Conservation (phyloP, 495 filamentous ascomycete genomes). For the Hamigera avellanea region DNA sequence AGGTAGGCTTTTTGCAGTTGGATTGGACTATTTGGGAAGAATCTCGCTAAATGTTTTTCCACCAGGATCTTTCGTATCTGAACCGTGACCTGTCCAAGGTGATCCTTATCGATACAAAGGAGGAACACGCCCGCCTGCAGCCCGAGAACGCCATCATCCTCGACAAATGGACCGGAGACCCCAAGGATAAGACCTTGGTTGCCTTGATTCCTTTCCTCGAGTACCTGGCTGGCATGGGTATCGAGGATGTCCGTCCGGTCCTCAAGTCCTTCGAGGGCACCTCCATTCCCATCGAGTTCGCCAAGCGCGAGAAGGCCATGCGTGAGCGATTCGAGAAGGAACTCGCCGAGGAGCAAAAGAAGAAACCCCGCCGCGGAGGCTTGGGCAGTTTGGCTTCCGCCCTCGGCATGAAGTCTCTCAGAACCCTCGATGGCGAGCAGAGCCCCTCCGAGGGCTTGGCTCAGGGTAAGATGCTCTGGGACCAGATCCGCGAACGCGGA, state of each 20-base stretch:
- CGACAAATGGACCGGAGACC: slow-evolving; percentile 76
- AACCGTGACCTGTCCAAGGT: slow-evolving; percentile 93
- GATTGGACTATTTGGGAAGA: background rate
- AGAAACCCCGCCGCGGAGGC: slow-evolving; percentile 41
- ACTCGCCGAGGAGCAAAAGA: slow-evolving; percentile 57
- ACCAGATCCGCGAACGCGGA: slow-evolving; percentile 82
- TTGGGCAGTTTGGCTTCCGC: slow-evolving; percentile 52
- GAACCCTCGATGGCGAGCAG: slow-evolving; percentile 52
- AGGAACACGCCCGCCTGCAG: slow-evolving; percentile 68
- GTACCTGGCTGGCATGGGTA: slow-evolving; percentile 88
- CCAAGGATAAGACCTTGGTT: slow-evolving; percentile 74
- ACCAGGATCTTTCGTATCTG: slow-evolving; percentile 84
- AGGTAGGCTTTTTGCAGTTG: slow-evolving; percentile 43
- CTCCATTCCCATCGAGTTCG: slow-evolving; percentile 79
- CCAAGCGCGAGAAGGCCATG: slow-evolving; percentile 72
- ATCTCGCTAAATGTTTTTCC: slow-evolving; percentile 1
- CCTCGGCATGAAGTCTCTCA: slow-evolving; percentile 59
- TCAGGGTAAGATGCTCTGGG: slow-evolving; percentile 90
- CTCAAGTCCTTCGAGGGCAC: slow-evolving; percentile 80
- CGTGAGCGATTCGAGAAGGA: slow-evolving; percentile 70
- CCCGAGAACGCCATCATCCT: slow-evolving; percentile 91
- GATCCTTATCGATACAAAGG: slow-evolving; percentile 79
- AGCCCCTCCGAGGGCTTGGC: slow-evolving; percentile 59
- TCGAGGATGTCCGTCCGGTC: slow-evolving; percentile 69
- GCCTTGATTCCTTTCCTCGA: slow-evolving; percentile 89